Percentiles rank a stretch among this genome's conserved stretches.
Evolutionary conservation across 805 yeast species (phyloP).

Genomic region (Ogataea kodamae): DNA sequence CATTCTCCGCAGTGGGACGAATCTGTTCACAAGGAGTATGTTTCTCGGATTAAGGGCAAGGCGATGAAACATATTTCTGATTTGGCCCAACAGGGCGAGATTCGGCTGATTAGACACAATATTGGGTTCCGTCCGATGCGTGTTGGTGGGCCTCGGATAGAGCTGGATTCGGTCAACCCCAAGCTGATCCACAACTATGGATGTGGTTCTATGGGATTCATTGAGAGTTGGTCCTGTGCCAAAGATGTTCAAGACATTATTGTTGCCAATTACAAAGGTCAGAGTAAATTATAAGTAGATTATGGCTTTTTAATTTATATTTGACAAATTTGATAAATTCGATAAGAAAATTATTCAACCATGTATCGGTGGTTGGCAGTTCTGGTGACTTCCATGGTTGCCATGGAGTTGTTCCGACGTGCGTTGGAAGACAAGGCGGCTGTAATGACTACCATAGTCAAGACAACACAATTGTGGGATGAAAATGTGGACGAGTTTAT

Average conservation of each 20-base stretch:
- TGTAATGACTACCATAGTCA: too few relatives aligned
- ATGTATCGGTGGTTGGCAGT: conserved; percentile 7
- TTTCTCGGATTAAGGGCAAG: conserved; percentile 40
- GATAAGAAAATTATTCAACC: background rate
- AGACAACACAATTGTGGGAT: conserved; percentile 9
- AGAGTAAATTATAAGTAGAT: conserved; percentile 1
- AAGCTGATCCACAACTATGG: conserved; percentile 60
- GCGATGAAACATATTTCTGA: conserved; percentile 53
- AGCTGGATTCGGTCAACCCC: conserved; percentile 24
- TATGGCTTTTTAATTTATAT: background rate
- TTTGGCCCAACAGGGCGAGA: conserved; percentile 32
- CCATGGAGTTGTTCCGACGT: background rate
- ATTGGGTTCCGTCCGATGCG: conserved; percentile 72
- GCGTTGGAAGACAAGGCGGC: background rate
- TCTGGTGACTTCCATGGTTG: conserved; percentile 4
- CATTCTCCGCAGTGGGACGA: conserved; percentile 23
- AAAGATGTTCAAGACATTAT: conserved; percentile 34
- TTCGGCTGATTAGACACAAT: conserved; percentile 49
- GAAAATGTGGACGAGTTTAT: conserved; percentile 30
- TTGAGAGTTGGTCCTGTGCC: conserved; percentile 62
- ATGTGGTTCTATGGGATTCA: conserved; percentile 68
- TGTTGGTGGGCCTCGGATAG: conserved; percentile 50
- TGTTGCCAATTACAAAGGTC: background rate
- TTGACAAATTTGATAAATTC: conserved; percentile 1
- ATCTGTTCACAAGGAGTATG: conserved; percentile 46